Evolutionary conservation across 148 eudicot genomes (phyloP), one percentile per base, ranked within the genome.

Genomic region (Mesembryanthemum crystallinum): DNA sequence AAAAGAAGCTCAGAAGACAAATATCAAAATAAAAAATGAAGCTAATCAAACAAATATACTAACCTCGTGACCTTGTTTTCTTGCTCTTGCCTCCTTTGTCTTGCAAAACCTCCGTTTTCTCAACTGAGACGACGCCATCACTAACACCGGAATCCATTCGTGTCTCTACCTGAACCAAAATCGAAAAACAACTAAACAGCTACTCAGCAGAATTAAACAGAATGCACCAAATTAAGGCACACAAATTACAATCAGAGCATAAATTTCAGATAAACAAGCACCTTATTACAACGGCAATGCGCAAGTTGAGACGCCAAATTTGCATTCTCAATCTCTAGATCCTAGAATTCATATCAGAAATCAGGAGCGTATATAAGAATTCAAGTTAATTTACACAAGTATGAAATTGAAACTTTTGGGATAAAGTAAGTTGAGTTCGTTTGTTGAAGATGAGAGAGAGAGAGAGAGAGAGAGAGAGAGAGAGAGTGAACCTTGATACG

Each of bases 231-330:
- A n/a, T n/a, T n/a, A n/a, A n/a, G n/a, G n/a, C n/a, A n/a, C n/a
- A n/a, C n/a, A n/a, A n/a, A n/a, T n/a, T 37, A 24, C 57, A 45
- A 62, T 14, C 12, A 55, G 3, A 32, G 0, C 24, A 3, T 11
- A n/a, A 66, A 43, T 29, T 28, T 0, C 1, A 54, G 24, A 27
- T 6, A 29, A 23, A 13, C 23, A 47, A n/a, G 17, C 29, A 92
- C 97, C 97, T 92, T 83, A 30, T 62, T 76, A 72, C 91, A 88
- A 35, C 69, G 72, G 83, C 97, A 92, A 52, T 35, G 81, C 18
- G 90, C 83, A 72, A 90, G 80, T 67, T 79, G 86, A 72, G 85
- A 76, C 17, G 73, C 81, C 51, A 92, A 79, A 72, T 73, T 81
- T 33, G 90, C 86, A 79, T 92, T 92, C 57, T 88, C 83, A 74